Percentiles rank a stretch among this genome's conserved stretches.
Evolutionary conservation across 768 basidiomycete genomes (phyloP).

Genomic region (Rhizopogon rudus): DNA sequence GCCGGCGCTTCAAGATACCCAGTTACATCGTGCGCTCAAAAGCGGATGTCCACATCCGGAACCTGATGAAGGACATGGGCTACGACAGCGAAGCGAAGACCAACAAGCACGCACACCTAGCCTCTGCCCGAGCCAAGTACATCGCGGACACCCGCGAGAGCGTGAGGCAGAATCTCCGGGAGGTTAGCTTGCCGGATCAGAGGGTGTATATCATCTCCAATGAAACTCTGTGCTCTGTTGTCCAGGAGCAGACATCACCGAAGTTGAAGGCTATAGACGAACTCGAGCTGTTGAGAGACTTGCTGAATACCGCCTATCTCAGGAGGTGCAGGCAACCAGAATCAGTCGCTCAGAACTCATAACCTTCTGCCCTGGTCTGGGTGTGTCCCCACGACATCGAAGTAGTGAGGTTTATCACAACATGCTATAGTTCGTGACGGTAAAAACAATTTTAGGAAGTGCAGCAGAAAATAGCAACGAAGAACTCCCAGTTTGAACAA

Average conservation of each 20-base stretch:
- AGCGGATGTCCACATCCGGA: conserved; percentile 10
- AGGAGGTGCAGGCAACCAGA: no score
- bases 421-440: no score
- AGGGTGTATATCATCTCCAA: conserved; percentile 24
- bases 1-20: conserved; percentile 18
- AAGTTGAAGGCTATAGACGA: conserved; percentile 17
- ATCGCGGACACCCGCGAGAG: conserved; percentile 12
- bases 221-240: conserved; percentile 11
- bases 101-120: not conserved
- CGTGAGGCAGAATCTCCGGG: conserved; percentile 14
- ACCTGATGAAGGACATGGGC: not conserved
- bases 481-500: no score
- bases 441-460: no score
- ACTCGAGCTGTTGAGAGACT: conserved; percentile 17
- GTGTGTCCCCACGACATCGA: no score
- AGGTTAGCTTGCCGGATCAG: conserved; percentile 19
- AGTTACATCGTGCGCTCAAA: conserved; percentile 24
- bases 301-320: conserved; percentile 2
- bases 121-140: conserved; percentile 7
- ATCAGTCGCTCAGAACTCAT: no score
- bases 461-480: no score
- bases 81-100: not conserved
- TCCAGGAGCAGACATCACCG: conserved; percentile 8
- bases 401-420: no score
- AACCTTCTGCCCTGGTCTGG: no score